Evolutionary conservation across 257 asterid genomes (phyloP).

Genomic region (Cinchona pubescens): DNA sequence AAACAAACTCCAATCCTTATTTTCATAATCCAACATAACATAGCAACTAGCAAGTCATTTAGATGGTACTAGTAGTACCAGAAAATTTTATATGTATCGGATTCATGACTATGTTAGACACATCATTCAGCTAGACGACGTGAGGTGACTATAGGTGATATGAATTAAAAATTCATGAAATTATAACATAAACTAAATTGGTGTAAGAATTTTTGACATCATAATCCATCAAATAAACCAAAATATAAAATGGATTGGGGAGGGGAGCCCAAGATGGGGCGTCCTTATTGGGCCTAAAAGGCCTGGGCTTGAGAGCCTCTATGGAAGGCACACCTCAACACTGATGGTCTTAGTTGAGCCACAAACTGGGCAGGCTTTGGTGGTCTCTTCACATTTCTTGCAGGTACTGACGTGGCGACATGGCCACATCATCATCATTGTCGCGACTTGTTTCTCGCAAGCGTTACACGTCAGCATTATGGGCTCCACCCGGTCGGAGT

Average conservation of each 20-base stretch:
- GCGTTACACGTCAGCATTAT: constrained; percentile 31
- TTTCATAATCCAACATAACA: too few species aligned
- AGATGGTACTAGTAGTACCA: too few species aligned
- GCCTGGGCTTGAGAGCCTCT: not conserved
- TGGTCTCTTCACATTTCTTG: constrained; percentile 19
- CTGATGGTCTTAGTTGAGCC: constrained; percentile 1
- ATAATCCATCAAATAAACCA: too few species aligned
- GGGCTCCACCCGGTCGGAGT: constrained; percentile 21
- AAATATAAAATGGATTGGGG: not conserved
- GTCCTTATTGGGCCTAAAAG: not conserved
- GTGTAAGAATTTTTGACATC: too few species aligned
- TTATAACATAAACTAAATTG: too few species aligned
- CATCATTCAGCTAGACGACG: too few species aligned
- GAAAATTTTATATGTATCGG: too few species aligned
- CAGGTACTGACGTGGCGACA: constrained; percentile 59
- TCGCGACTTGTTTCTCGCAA: constrained; percentile 36
- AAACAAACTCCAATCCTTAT: not conserved
- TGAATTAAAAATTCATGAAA: too few species aligned
- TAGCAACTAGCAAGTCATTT: too few species aligned
- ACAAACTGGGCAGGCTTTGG: constrained; percentile 48
- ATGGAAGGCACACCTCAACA: constrained; percentile 25
- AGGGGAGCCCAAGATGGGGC: not conserved
- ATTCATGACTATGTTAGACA: too few species aligned
- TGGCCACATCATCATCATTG: constrained; percentile 46
- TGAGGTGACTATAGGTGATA: too few species aligned